These are phyloP conservation scores for Ascochyta lentis DNA, from an alignment of 2,329 filamentous ascomycete species.

Conservation along the genomic window DNA sequence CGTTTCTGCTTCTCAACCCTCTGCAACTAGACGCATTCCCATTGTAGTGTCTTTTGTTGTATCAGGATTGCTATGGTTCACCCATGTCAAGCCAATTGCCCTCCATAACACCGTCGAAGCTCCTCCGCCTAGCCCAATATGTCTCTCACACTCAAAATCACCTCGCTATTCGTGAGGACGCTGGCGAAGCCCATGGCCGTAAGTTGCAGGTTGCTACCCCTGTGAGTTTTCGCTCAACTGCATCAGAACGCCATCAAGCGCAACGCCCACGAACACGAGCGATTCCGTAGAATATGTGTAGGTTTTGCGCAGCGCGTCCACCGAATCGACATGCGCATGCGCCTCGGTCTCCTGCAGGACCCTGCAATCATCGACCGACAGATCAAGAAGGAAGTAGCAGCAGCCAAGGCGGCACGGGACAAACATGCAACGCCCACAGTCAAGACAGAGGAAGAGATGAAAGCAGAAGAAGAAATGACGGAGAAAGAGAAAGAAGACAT, in stretches of 20 bases:
- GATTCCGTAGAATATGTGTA: conserved; percentile 68
- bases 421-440: conserved; percentile 63
- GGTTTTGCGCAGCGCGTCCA: conserved; percentile 69
- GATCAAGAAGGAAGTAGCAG: conserved; percentile 60
- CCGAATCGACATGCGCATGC: conserved; percentile 71
- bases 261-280: conserved; percentile 72
- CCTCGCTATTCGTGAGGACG: conserved; percentile 68
- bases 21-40: background rate
- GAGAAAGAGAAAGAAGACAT: conserved; percentile 58
- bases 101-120: conserved; percentile 4
- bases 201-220: conserved; percentile 30
- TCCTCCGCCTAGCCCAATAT: conserved; percentile 48
- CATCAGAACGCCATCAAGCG: conserved; percentile 69
- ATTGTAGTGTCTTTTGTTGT: background rate
- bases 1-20: background rate
- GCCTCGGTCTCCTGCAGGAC: conserved; percentile 69
- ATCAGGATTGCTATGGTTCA: conserved; percentile 14
- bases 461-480: conserved; percentile 60
- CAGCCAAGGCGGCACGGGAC: conserved; percentile 61
- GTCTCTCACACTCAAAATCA: conserved; percentile 71
- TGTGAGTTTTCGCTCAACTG: conserved; percentile 2
- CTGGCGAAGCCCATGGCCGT: conserved; percentile 73
- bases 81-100: conserved; percentile 14
- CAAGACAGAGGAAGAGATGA: conserved; percentile 67
- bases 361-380: conserved; percentile 61